Evolutionary conservation across 192 early-diverging fungal genomes (phyloP).

Genomic region (Gonapodya prolifera): DNA sequence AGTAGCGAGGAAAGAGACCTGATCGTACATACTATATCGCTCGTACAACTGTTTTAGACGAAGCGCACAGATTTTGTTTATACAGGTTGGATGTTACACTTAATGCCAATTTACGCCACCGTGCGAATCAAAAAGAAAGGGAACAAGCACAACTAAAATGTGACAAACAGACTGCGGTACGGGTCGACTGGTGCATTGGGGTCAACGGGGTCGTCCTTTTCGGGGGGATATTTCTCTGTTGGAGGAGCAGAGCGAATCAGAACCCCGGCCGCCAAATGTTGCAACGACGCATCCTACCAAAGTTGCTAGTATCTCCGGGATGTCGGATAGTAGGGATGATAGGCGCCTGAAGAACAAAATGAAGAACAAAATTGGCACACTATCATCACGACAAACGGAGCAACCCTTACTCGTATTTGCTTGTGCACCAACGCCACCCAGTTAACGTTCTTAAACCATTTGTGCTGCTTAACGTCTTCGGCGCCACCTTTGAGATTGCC

Average conservation of each 20-base stretch:
- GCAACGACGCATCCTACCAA: conserved; percentile 27
- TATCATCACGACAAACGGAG: background rate
- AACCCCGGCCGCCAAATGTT: background rate
- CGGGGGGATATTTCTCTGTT: background rate
- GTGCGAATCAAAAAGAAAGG: background rate
- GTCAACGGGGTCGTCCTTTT: background rate
- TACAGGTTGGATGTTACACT: background rate
- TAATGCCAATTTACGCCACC: background rate
- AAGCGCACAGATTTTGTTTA: background rate
- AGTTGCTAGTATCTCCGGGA: conserved; percentile 93
- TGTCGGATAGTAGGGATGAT: conserved; percentile 79
- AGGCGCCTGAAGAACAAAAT: conserved; percentile 33
- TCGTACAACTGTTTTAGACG: background rate
- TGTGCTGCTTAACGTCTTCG: conserved; percentile 83
- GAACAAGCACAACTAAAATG: background rate
- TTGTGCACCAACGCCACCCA: conserved; percentile 77
- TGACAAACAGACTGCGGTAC: background rate
- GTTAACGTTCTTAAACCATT: conserved; percentile 87
- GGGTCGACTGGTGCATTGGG: background rate
- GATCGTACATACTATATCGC: background rate
- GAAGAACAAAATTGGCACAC: conserved; percentile 5
- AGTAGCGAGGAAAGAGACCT: background rate
- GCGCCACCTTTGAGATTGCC: conserved; percentile 88
- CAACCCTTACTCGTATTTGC: conserved; percentile 28
- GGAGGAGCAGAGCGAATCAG: background rate